Evolutionary conservation across 148 eudicot genomes (phyloP), one percentile per base, ranked within the genome.

Genomic region (Rhododendron vialii): DNA sequence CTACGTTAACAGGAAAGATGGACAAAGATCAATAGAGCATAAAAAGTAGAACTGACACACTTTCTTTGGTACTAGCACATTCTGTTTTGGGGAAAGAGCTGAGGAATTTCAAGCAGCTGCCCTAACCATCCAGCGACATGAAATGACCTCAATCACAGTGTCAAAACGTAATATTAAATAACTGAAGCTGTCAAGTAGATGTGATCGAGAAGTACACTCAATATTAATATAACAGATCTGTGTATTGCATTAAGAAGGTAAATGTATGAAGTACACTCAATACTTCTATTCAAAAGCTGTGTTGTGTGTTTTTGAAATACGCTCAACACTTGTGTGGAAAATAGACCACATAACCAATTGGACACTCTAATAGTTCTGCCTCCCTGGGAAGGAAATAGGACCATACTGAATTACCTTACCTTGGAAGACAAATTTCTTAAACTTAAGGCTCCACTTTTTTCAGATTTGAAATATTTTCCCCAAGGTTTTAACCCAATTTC

Each of bases 1-100:
- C 99, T 96, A 85, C 57, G 84, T 38, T 35, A 73, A 75, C 50
- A 86, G 50, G 83, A 78, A 84, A 35, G 24, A 82, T 18, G 59
- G 48, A 82, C 13, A 57, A 38, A 86, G 61, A 80, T 65, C 13
- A 33, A 15, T 20, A 80, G 55, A 76, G 7, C 15, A 47, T 22
- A 14, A 30, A 13, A 50, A 50, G 65, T 35, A 84, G 30, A 43
- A 47, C 47, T 22, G 11, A 12, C 50, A 55, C 18, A 71, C 14
- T 81, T 81, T 81, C 36, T 22, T 59, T 41, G 76, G 43, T 61
- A 1, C 22, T 36, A 45, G 10, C 3, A 0, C 51, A 3, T 24
- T 28, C 5, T 18, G 43, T 41, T 38, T 41, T 3, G 26, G 47
- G 24, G 47, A 71, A 71, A 30, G 76, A 71, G 18, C 38, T 35